Base-by-base conservation (phyloP, 768 basidiomycete species). In the Boletus rex-veris region DNA sequence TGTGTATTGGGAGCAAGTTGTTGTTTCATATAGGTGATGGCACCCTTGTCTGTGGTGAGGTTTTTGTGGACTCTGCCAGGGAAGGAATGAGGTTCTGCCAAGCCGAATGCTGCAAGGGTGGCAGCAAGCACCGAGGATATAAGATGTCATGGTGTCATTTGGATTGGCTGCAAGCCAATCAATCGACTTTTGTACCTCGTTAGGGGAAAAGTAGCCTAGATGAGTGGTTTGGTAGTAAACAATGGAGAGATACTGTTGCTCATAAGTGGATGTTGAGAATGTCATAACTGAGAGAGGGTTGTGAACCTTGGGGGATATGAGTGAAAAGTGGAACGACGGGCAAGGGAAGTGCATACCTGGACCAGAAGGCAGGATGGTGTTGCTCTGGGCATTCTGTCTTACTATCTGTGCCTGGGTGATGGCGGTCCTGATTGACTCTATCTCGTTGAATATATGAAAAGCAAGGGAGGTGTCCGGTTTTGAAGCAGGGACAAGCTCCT, bases 111-210 rank as follows among this genome's bases (percentile, higher is more conserved):
- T 28, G 80, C 76, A 45, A 92, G 78, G 48, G 85, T 67, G 14
- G 86, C 69, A 14, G 83, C n/a, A n/a, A n/a, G n/a, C n/a, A n/a
- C n/a, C 77, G 48, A 94, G 78, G 50, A 90, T 61, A 66, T 91
- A 89, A 68, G 79, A 82, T 0, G 81, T 79, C 74, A 89, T 81
- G 18, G 83, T 68, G 57, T 91, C 86, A 47, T 81, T 81, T n/a
- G 84, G 77, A 58, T 84, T 81, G 19, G 71, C 67, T 16, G 80
- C 74, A 8, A 92, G 75, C 86, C 91, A 90, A 45, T 89, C 83
- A 16, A 89, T 72, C 26, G 87, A 70, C 40, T 70, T 70, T 60
- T 81, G 80, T 26, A 92, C 68, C 58, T 92, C 90, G 52, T 69
- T 71, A 0, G 82, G 73, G 1, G 78, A 74, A 39, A 91, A 69